Percentiles rank a stretch among this genome's conserved stretches.
phyloP scores from a whole-genome alignment of 768 basidiomycete genomes.

The Auriscalpium vulgare region DNA sequence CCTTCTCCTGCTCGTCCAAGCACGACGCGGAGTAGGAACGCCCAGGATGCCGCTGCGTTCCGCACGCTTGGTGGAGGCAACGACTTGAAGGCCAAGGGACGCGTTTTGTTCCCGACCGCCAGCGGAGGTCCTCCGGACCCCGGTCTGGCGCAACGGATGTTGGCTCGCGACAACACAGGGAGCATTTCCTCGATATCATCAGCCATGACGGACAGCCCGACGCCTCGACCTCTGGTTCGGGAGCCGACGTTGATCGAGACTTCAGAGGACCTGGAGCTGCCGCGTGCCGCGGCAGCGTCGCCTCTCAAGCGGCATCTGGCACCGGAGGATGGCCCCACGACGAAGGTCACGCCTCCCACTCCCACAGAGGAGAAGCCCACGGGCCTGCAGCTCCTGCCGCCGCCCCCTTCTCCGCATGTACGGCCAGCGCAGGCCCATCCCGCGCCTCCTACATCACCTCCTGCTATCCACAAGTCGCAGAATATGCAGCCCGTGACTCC shows the following conservation, averaged over 20 bases:
- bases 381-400: conserved; percentile 4
- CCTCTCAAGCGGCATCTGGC: background rate
- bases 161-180: conserved; percentile 27
- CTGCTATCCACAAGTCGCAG: conserved; percentile 6
- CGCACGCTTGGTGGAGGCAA: conserved; percentile 44
- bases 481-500: conserved; percentile 12
- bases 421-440: conserved; percentile 2
- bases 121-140: conserved; percentile 15
- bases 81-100: conserved; percentile 50
- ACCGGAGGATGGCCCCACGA: conserved; percentile 1
- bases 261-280: conserved; percentile 4
- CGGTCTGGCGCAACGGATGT: conserved; percentile 10
- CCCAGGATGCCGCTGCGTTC: conserved; percentile 48
- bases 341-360: conserved; percentile 13
- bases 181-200: conserved; percentile 38
- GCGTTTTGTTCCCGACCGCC: conserved; percentile 55
- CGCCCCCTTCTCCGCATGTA: conserved; percentile 7
- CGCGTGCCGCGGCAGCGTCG: background rate
- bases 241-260: conserved; percentile 5
- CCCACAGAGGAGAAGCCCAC: conserved; percentile 7
- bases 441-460: conserved; percentile 8
- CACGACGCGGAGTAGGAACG: conserved; percentile 36
- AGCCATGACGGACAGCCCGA: conserved; percentile 1
- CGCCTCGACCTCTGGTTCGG: conserved; percentile 1
- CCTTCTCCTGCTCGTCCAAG: conserved; percentile 68